These are phyloP conservation scores for Ceratobasidium sp. DNA, from an alignment of 1,284 basidiomycete species.

Conservation along the genomic window DNA sequence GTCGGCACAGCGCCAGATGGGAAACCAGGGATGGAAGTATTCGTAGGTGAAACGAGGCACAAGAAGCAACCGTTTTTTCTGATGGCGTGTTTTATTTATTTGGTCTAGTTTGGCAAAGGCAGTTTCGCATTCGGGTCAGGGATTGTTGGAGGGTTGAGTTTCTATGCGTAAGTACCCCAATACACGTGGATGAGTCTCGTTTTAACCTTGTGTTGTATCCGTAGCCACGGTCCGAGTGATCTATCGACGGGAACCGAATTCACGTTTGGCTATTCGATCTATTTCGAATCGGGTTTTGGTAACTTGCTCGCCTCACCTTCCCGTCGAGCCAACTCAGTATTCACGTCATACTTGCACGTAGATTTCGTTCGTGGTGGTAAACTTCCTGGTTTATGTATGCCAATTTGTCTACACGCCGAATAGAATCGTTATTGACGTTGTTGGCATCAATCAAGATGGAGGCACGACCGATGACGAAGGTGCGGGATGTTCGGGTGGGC, in stretches of 20 bases:
- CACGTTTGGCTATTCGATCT: conserved; percentile 28
- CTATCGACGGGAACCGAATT: conserved; percentile 16
- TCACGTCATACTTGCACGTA: not conserved
- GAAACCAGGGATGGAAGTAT: conserved; percentile 14
- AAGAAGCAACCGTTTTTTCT: not conserved
- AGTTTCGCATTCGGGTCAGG: conserved; percentile 18
- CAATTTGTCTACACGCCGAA: not conserved
- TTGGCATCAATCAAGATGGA: conserved; percentile 11
- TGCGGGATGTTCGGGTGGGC: conserved; percentile 19
- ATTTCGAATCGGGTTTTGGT: conserved; percentile 28
- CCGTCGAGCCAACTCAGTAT: not conserved
- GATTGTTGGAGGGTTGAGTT: conserved; percentile 18
- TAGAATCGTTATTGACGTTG: not conserved
- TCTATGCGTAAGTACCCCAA: conserved; percentile 21
- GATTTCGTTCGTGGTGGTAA: conserved; percentile 31
- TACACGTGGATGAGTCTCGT: not conserved
- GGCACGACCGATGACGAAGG: conserved; percentile 18
- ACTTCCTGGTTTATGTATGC: conserved; percentile 33
- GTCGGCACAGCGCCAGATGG: conserved; percentile 14
- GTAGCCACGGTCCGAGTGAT: conserved; percentile 24
- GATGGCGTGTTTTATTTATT: not conserved
- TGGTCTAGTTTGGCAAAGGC: conserved; percentile 1
- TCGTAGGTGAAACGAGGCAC: conserved; percentile 1
- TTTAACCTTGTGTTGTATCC: not conserved
- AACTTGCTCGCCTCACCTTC: not conserved